These are phyloP conservation scores for Suillus alpinus DNA, from an alignment of 768 basidiomycete species.

Conservation along the genomic window DNA sequence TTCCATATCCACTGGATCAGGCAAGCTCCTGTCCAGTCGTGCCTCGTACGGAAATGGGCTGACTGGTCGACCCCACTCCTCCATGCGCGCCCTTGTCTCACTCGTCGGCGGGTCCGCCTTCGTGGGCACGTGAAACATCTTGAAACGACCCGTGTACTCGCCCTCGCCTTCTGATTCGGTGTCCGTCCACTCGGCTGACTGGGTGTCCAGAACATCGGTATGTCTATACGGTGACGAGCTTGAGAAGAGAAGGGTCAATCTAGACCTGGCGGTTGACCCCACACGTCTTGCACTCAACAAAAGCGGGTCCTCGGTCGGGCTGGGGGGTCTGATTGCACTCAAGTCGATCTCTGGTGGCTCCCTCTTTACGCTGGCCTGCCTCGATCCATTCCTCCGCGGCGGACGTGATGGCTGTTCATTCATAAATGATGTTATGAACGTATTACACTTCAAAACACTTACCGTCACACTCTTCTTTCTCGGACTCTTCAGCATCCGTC, in stretches of 20 bases:
- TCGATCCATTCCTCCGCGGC: neutral
- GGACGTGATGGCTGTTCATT: constrained; percentile 23
- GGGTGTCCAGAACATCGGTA: constrained; percentile 19
- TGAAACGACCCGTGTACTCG: constrained; percentile 69
- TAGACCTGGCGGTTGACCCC: constrained; percentile 26
- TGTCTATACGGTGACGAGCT: constrained; percentile 27
- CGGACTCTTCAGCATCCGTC: neutral
- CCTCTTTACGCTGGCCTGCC: constrained; percentile 43
- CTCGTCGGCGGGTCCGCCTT: constrained; percentile 67
- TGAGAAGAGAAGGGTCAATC: constrained; percentile 36
- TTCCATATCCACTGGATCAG: constrained; percentile 1
- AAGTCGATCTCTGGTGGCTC: constrained; percentile 67
- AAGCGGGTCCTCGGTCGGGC: constrained; percentile 75
- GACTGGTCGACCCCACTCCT: constrained; percentile 66
- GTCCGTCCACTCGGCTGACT: neutral
- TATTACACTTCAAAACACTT: neutral
- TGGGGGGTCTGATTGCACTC: constrained; percentile 62
- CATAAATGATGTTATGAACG: constrained; percentile 5
- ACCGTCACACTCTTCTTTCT: constrained; percentile 1
- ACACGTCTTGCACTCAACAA: constrained; percentile 49
- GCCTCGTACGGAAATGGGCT: constrained; percentile 58
- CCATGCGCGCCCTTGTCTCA: constrained; percentile 45
- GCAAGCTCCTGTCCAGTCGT: constrained; percentile 29
- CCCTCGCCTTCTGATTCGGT: constrained; percentile 39
- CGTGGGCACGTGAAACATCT: constrained; percentile 51